Conservation (phyloP, 164 flowering plant species). For the Umbellularia californica region DNA sequence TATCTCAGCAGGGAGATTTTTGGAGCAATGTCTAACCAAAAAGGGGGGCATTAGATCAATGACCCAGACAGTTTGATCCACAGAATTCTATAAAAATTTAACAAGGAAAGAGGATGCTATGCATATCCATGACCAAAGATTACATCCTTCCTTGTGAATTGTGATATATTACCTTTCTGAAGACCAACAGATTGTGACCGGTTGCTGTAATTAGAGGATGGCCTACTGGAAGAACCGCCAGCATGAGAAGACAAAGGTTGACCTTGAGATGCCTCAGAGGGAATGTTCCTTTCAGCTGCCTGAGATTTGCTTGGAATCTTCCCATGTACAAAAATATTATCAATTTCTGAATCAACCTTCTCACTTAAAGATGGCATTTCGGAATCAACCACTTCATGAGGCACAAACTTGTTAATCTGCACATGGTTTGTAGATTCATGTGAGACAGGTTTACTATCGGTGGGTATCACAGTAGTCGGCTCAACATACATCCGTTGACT, state of each 20-base stretch:
- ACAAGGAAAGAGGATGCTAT: not conserved
- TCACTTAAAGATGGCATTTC: slow-evolving; percentile 18
- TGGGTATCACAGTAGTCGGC: slow-evolving; percentile 16
- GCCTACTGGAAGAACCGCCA: slow-evolving; percentile 41
- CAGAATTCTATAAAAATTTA: not conserved
- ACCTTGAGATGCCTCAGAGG: slow-evolving; percentile 34
- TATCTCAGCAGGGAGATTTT: too few relatives aligned
- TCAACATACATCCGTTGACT: slow-evolving; percentile 35
- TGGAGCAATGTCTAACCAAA: not conserved
- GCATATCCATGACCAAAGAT: not conserved
- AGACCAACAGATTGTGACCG: slow-evolving; percentile 45
- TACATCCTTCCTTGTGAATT: not conserved
- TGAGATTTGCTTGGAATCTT: slow-evolving; percentile 35
- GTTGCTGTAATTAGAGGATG: slow-evolving; percentile 59
- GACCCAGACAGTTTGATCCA: not conserved
- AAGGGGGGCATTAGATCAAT: not conserved
- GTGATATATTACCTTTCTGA: slow-evolving; percentile 30
- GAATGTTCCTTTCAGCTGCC: slow-evolving; percentile 41
- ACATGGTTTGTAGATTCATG: slow-evolving; percentile 15
- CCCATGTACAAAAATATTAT: slow-evolving; percentile 28
- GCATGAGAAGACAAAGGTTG: slow-evolving; percentile 29
- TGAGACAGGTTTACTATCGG: slow-evolving; percentile 41
- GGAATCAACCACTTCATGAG: slow-evolving; percentile 13
- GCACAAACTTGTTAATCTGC: slow-evolving; percentile 7
- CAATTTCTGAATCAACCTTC: slow-evolving; percentile 31